A percentile compares a stretch with the other conserved stretches of the same genome.
Evolutionary conservation across 1,284 basidiomycete genomes (phyloP).

Genomic region (Ustilago nuda): DNA sequence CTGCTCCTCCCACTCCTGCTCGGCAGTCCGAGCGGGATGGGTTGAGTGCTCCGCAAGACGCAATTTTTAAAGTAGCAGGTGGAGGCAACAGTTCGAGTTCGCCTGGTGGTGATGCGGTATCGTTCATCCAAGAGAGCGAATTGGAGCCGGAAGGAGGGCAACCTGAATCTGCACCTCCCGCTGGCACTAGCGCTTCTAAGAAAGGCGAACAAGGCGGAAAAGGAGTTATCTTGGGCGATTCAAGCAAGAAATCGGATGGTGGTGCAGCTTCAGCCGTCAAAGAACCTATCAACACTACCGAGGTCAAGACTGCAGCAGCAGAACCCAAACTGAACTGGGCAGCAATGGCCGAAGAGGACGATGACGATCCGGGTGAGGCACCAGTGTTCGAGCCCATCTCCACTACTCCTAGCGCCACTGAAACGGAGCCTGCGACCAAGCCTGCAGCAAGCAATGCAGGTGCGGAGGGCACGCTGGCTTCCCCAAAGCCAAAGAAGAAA

Average conservation of each 20-base stretch:
- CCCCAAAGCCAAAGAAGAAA: slow-evolving; percentile 36
- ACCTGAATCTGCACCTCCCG: slow-evolving; percentile 21
- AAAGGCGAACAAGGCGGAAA: slow-evolving; percentile 34
- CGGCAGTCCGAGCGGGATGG: slow-evolving; percentile 5
- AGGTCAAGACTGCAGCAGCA: neutral
- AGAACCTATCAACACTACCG: slow-evolving; percentile 35
- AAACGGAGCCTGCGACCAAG: slow-evolving; percentile 4
- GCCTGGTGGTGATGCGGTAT: slow-evolving; percentile 24
- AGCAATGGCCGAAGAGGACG: slow-evolving; percentile 47
- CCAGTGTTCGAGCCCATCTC: slow-evolving; percentile 44
- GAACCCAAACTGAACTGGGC: slow-evolving; percentile 53
- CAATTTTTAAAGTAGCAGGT: neutral
- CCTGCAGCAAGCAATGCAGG: neutral
- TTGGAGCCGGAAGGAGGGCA: slow-evolving; percentile 42
- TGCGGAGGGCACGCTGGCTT: slow-evolving; percentile 4
- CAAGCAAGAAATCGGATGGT: slow-evolving; percentile 15
- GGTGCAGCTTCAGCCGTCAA: slow-evolving; percentile 27
- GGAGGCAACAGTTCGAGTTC: slow-evolving; percentile 27
- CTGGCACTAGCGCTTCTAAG: slow-evolving; percentile 4
- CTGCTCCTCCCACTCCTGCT: slow-evolving; percentile 36
- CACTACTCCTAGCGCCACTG: slow-evolving; percentile 24
- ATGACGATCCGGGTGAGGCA: slow-evolving; percentile 46
- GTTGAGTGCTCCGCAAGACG: slow-evolving; percentile 13
- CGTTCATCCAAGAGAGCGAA: slow-evolving; percentile 50
- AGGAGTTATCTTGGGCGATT: slow-evolving; percentile 22